Base-by-base conservation (phyloP, 208 protist species). In the Jaenimonas drosophilae region DNA sequence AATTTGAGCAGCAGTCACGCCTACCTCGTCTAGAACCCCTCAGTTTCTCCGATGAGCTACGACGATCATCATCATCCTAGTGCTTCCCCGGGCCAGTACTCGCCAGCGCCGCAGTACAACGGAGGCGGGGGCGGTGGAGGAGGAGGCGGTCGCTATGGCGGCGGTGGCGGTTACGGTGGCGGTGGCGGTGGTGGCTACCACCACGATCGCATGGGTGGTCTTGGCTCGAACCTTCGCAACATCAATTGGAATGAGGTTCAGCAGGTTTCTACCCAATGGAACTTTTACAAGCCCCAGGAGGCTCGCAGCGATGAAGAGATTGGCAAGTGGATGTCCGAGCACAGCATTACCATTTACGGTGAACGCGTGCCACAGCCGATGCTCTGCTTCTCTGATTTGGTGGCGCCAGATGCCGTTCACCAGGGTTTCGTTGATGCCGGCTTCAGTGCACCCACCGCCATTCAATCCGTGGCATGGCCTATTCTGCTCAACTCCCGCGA, bases 381-480 rank as follows among this genome's bases (percentile, higher is more conserved):
- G 81, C 69, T 91, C 3, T 23, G 63, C 36, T 91, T 91, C 51
- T 76, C 73, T 28, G 76, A 91, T 41, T 64, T 91, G 9, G 76
- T 85, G 0, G 81, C 81, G 0, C 81, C 78, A 0, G 78, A 94
- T 29, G 67, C 70, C 5, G 57, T 94, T 2, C 76, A 90, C 46
- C 77, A 90, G 40, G 55, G 44, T 42, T 92, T 96, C 56, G 56
- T 65, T n/a, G 79, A 86, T 39, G 64, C 68, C n/a, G 74, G 75
- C 14, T 95, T 82, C 53, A 55, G 52, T 37, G 62, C 58, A 45
- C 87, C 87, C 12, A 95, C 87, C 4, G 46, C 81, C 5, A 96
- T 97, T 59, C 91, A 97, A 74, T 72, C 70, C n/a, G 58, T 91
- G 12, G 43, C 87, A n/a, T 90, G 88, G 70, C 88, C 89, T 9